phyloP scores from a whole-genome alignment of 139 green algal species.

The Deuterostichococcus epilithicus region DNA sequence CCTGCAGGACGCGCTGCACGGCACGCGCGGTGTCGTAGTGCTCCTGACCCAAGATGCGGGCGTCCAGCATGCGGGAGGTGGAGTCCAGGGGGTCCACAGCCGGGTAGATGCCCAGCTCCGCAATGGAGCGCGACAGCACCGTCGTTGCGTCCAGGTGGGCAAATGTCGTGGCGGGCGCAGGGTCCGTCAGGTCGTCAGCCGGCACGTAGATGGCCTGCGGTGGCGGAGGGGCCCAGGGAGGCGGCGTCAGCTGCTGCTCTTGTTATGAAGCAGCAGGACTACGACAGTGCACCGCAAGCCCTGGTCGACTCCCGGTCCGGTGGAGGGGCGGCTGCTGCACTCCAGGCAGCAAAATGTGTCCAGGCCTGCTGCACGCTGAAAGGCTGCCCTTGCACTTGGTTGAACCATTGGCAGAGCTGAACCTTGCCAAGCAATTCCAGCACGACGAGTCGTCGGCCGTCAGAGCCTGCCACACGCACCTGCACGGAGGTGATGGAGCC shows the following conservation, averaged over 20 bases:
- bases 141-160: conserved; percentile 98
- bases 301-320: too few relatives aligned
- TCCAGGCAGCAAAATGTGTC: too few relatives aligned
- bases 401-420: too few relatives aligned
- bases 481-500: conserved; percentile 98
- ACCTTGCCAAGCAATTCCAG: too few relatives aligned
- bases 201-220: conserved; percentile 98
- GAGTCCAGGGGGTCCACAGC: conserved; percentile 99
- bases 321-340: too few relatives aligned
- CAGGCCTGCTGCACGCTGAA: too few relatives aligned
- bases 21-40: conserved; percentile 92
- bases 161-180: conserved; percentile 97
- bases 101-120: conserved; percentile 99
- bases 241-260: too few relatives aligned
- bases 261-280: too few relatives aligned
- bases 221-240: neutral
- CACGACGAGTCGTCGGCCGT: too few relatives aligned
- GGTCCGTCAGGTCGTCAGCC: conserved; percentile 97
- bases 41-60: conserved; percentile 90
- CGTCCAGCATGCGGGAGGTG: conserved; percentile 95
- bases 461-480: conserved; percentile 39
- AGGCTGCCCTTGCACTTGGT: too few relatives aligned
- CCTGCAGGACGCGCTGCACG: conserved; percentile 97
- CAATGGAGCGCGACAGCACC: conserved; percentile 96
- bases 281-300: too few relatives aligned